Conservation (phyloP, 2,329 filamentous ascomycete genomes). For the Fusarium musae region DNA sequence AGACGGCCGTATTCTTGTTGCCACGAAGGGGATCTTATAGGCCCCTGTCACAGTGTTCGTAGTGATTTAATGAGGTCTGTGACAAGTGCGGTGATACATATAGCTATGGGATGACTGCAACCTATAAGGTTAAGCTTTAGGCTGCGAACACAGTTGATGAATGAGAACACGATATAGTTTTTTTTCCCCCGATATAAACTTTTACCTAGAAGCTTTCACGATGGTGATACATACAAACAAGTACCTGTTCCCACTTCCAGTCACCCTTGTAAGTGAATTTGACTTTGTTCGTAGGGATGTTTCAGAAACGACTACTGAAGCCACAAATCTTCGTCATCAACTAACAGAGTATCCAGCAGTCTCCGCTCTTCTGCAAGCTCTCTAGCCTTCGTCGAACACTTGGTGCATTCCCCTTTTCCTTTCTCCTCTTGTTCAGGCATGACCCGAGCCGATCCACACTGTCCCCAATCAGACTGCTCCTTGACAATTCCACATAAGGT, state of each 20-base stretch:
- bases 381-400: not conserved
- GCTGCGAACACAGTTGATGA: too few species aligned
- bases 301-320: not conserved
- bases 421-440: accelerated
- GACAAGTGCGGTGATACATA: not conserved
- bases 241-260: too few species aligned
- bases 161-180: too few species aligned
- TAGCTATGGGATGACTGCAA: too few species aligned
- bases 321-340: not conserved
- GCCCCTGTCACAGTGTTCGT: accelerated
- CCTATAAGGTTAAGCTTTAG: too few species aligned
- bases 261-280: too few species aligned
- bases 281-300: too few species aligned
- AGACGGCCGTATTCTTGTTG: accelerated
- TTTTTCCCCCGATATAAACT: too few species aligned
- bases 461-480: not conserved
- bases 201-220: too few species aligned
- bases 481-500: not conserved
- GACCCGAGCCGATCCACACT: not conserved
- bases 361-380: not conserved
- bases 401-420: not conserved
- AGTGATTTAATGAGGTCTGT: too few species aligned
- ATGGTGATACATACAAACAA: too few species aligned
- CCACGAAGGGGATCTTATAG: accelerated
- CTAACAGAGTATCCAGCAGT: not conserved